Percentiles rank a stretch among this genome's conserved stretches.
These are phyloP conservation scores for Porphyrellus cyaneotinctus DNA, from an alignment of 768 basidiomycete species.

Conservation along the genomic window DNA sequence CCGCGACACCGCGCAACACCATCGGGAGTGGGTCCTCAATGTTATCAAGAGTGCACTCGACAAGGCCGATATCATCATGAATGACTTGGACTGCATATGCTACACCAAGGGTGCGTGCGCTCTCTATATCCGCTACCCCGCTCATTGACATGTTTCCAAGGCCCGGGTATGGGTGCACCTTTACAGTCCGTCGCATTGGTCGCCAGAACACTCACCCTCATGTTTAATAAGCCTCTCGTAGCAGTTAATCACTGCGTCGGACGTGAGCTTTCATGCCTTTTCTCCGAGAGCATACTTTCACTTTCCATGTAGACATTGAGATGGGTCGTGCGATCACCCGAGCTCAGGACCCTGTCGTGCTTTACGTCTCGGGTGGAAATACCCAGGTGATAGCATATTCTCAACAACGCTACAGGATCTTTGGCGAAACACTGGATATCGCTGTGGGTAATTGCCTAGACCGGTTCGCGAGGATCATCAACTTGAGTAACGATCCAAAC, in stretches of 20 bases:
- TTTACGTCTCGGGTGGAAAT: constrained; percentile 98
- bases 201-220: constrained; percentile 82
- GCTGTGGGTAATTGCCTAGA: constrained; percentile 99
- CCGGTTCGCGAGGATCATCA: constrained; percentile 92
- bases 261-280: constrained; percentile 50
- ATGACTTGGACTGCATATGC: constrained; percentile 90
- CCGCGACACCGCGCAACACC: constrained; percentile 91
- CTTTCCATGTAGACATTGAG: constrained; percentile 74
- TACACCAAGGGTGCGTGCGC: constrained; percentile 88
- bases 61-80: constrained; percentile 63
- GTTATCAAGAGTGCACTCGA: constrained; percentile 75
- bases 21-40: constrained; percentile 85
- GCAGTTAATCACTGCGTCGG: constrained; percentile 99
- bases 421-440: constrained; percentile 97
- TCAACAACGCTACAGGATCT: constrained; percentile 94
- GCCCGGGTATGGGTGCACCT: constrained; percentile 99
- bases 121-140: not conserved
- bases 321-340: constrained; percentile 96
- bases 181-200: constrained; percentile 92
- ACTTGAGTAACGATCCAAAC: constrained; percentile 90
- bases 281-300: not conserved
- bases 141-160: constrained; percentile 37
- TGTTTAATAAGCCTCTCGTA: constrained; percentile 88
- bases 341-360: constrained; percentile 91
- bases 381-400: constrained; percentile 99